Evolutionary conservation across 495 filamentous ascomycete species (phyloP).

Genomic region (Penicillium roqueforti): DNA sequence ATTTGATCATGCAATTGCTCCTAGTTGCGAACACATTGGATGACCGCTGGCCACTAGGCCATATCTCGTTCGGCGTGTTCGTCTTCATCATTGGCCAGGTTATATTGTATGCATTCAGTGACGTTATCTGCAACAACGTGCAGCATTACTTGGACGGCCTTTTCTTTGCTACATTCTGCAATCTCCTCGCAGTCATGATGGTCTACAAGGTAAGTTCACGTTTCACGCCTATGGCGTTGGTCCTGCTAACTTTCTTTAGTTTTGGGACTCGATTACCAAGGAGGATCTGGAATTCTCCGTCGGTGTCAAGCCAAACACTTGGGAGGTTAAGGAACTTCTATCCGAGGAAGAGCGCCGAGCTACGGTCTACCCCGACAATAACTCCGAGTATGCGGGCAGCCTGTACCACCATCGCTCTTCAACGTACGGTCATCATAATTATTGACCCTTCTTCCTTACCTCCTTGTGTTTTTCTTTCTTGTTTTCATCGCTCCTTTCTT

Average conservation of each 20-base stretch:
- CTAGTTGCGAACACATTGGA: conserved; percentile 87
- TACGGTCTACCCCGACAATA: conserved; percentile 68
- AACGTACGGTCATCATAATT: conserved; percentile 32
- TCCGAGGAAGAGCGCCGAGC: conserved; percentile 81
- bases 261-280: conserved; percentile 98
- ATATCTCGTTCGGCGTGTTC: conserved; percentile 88
- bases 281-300: conserved; percentile 99
- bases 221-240: not conserved
- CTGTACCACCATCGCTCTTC: conserved; percentile 52
- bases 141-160: conserved; percentile 94
- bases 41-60: conserved; percentile 91
- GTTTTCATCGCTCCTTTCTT: not conserved
- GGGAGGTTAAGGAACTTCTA: conserved; percentile 95
- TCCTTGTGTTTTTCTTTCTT: not conserved
- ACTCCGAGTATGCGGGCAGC: conserved; percentile 57
- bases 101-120: conserved; percentile 84
- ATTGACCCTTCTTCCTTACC: conserved; percentile 14
- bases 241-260: conserved; percentile 48
- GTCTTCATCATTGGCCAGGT: conserved; percentile 94
- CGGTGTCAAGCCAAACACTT: conserved; percentile 89
- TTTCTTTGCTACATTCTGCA: conserved; percentile 92
- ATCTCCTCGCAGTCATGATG: conserved; percentile 98
- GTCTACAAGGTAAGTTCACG: conserved; percentile 82
- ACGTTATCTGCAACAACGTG: conserved; percentile 75
- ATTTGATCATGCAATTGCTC: conserved; percentile 82